Percentiles rank a stretch among this genome's conserved stretches.
These are phyloP conservation scores for Raddia guianensis DNA, from an alignment of 176 grass and related monocot genomes.

Conservation along the genomic window DNA sequence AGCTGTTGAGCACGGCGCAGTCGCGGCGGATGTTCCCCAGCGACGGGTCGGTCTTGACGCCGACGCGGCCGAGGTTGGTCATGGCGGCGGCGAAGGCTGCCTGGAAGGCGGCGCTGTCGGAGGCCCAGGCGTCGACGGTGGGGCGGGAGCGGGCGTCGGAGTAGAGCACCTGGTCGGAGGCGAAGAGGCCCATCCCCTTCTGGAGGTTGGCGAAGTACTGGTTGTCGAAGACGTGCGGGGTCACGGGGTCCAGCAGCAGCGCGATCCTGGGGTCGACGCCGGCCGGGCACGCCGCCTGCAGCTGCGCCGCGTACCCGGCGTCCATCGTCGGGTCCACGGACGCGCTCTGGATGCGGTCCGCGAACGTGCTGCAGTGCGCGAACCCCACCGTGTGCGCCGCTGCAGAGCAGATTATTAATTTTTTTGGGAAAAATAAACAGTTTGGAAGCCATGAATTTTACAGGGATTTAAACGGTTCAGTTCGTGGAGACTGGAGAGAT, in stretches of 20 bases:
- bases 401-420: slow-evolving; percentile 6
- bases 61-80: slow-evolving; percentile 72
- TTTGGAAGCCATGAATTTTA: no score
- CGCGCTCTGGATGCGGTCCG: slow-evolving; percentile 51
- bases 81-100: slow-evolving; percentile 69
- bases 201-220: slow-evolving; percentile 89
- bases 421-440: no score
- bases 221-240: slow-evolving; percentile 79
- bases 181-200: slow-evolving; percentile 65
- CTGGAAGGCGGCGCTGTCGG: slow-evolving; percentile 55
- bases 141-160: slow-evolving; percentile 61
- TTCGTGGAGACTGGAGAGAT: no score
- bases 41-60: slow-evolving; percentile 71
- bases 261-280: slow-evolving; percentile 78
- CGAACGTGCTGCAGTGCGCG: slow-evolving; percentile 85
- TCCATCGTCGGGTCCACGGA: slow-evolving; percentile 66
- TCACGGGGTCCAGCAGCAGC: slow-evolving; percentile 65
- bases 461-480: no score
- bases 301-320: slow-evolving; percentile 55
- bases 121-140: slow-evolving; percentile 61
- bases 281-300: slow-evolving; percentile 71
- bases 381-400: slow-evolving; percentile 82
- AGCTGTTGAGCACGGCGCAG: slow-evolving; percentile 72
- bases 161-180: slow-evolving; percentile 88
- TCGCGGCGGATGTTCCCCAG: slow-evolving; percentile 75